Base-by-base conservation (phyloP, 768 basidiomycete species). In the Pilatotrama ljubarskyi region DNA sequence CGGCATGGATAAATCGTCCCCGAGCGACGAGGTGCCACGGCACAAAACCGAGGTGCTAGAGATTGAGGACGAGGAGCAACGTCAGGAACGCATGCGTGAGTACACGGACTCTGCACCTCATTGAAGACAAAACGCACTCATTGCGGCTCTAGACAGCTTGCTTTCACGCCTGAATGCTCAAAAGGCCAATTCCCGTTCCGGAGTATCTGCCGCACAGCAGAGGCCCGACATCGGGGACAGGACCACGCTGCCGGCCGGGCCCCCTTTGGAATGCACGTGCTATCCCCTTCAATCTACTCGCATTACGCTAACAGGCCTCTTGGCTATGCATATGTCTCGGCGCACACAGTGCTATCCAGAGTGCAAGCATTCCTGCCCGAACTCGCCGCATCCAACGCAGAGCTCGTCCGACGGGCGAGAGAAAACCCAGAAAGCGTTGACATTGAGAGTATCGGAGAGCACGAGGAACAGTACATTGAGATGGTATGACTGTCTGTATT, bases 321-420 rank as follows among this genome's bases (percentile, higher is more conserved):
- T n/a, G n/a, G n/a, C n/a, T n/a, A n/a, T n/a, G n/a, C n/a, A n/a
- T n/a, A n/a, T n/a, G n/a, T 43, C 7, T 58, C 20, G 13, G 6
- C 41, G 47, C 24, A n/a, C 22, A n/a, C 62, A 91, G 89, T 91
- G 18, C 74, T 91, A 6, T 77, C 82, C 10, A 83, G 88, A 17
- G 77, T 90, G 3, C 82, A 84, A 68, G 80, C 83, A 0, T 90
- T 91, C 68, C 79, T 91, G 5, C 87, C 88, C 2, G 76, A 83
- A 64, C 74, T 90, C 17, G 81, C 84, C 47, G 85, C 84, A 13
- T 86, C 88, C 2, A 90, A 89, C 64, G 78, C 77, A 2, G 70
- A 79, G 1, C 78, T 90, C 17, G 66, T 77, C 3, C 75, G 78
- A 57, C 76, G 76, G n/a, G 75, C 74, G 10, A 71, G 78, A 38